Percentiles rank a stretch among this genome's conserved stretches.
These are phyloP conservation scores for Boletus tylopilopsis DNA, from an alignment of 768 basidiomycete species.

Conservation along the genomic window DNA sequence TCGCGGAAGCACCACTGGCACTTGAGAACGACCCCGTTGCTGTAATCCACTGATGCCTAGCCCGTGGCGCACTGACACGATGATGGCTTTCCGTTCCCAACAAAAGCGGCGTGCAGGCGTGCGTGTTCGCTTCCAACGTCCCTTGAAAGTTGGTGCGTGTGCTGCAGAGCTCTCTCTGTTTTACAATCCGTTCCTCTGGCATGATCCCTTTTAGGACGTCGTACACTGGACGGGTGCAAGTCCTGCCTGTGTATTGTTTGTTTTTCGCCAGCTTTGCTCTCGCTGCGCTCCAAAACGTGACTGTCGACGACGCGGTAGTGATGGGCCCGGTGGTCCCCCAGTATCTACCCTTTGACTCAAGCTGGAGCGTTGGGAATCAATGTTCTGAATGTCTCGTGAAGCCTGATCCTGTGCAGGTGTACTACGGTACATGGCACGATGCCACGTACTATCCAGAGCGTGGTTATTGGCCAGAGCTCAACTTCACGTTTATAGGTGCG, in stretches of 20 bases:
- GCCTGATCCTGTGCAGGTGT: neutral
- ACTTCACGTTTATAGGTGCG: slow-evolving; percentile 13
- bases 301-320: slow-evolving; percentile 13
- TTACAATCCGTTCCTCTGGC: too few relatives aligned
- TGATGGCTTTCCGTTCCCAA: too few relatives aligned
- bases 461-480: neutral
- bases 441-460: neutral
- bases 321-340: slow-evolving; percentile 2
- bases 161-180: too few relatives aligned
- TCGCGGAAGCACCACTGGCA: too few relatives aligned
- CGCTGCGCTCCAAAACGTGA: slow-evolving; percentile 11
- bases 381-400: neutral
- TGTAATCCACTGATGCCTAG: too few relatives aligned
- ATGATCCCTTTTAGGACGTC: slow-evolving; percentile 1
- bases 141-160: too few relatives aligned
- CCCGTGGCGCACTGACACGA: too few relatives aligned
- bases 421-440: slow-evolving; percentile 20
- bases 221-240: neutral
- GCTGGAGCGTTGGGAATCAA: slow-evolving; percentile 7
- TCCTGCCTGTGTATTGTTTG: neutral
- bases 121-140: too few relatives aligned
- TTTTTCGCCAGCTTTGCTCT: neutral
- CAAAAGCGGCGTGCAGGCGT: too few relatives aligned
- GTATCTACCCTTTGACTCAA: slow-evolving; percentile 4
- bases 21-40: too few relatives aligned